phyloP scores from a whole-genome alignment of 177 flowering plant genomes.

The Viscum album region DNA sequence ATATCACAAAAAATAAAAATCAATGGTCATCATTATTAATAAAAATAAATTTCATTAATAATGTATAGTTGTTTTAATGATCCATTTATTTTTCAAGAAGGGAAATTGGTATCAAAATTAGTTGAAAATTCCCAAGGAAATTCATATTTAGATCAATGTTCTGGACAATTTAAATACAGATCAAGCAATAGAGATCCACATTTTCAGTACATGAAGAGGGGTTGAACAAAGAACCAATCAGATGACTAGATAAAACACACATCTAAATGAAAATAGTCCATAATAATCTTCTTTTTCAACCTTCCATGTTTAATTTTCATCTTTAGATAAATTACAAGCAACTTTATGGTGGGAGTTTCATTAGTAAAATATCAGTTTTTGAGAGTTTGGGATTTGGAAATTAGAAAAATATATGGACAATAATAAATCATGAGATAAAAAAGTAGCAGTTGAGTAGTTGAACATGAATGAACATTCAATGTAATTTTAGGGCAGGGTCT shows the following conservation, averaged over 20 bases:
- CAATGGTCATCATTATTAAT: background rate
- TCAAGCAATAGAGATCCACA: slow-evolving; percentile 43
- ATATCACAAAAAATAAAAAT: slow-evolving; percentile 36
- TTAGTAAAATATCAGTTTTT: slow-evolving; percentile 21
- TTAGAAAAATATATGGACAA: slow-evolving; percentile 67
- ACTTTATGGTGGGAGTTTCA: slow-evolving; percentile 25
- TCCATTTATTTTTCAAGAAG: background rate
- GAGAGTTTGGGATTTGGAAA: slow-evolving; percentile 20
- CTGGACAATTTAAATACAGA: slow-evolving; percentile 76
- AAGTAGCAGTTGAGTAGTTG: slow-evolving; percentile 46
- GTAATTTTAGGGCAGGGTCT: slow-evolving; percentile 80
- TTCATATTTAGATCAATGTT: slow-evolving; percentile 79
- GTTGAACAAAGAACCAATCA: background rate
- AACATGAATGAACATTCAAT: slow-evolving; percentile 81
- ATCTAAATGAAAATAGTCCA: slow-evolving; percentile 98
- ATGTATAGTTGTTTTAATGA: background rate
- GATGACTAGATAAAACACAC: slow-evolving; percentile 25
- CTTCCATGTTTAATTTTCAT: slow-evolving; percentile 72
- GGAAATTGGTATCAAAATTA: slow-evolving; percentile 35
- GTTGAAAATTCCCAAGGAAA: slow-evolving; percentile 71
- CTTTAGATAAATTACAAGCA: slow-evolving; percentile 62
- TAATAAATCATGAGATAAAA: slow-evolving; percentile 88
- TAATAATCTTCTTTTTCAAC: slow-evolving; percentile 78
- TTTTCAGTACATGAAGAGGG: slow-evolving; percentile 6
- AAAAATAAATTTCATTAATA: background rate